phyloP scores from a whole-genome alignment of 371 early-diverging fungal species.

The Saksenaea vasiformis region DNA sequence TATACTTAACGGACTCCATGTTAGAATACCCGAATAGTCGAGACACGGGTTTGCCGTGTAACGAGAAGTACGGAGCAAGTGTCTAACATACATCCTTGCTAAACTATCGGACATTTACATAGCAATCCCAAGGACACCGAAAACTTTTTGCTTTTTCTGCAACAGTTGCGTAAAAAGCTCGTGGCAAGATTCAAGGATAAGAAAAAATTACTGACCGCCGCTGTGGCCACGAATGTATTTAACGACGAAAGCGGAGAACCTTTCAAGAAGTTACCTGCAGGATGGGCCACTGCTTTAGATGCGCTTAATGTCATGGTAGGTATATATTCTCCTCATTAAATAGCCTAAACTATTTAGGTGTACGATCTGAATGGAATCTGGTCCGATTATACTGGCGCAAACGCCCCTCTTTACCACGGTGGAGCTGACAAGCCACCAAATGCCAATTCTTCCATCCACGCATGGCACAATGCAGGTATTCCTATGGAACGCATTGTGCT shows the following conservation, averaged over 20 bases:
- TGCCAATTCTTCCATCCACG: conserved; percentile 32
- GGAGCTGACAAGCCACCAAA: conserved; percentile 17
- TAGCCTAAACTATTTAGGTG: conserved; percentile 20
- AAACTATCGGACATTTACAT: neutral
- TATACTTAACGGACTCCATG: neutral
- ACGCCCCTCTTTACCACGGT: conserved; percentile 57
- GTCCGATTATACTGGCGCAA: conserved; percentile 48
- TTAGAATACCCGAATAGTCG: conserved; percentile 43
- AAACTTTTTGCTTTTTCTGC: conserved; percentile 40
- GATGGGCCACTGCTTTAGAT: conserved; percentile 20
- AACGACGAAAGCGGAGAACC: conserved; percentile 23
- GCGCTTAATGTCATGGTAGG: conserved; percentile 30
- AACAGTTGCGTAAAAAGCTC: conserved; percentile 16
- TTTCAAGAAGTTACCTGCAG: conserved; percentile 11
- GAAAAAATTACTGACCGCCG: conserved; percentile 30
- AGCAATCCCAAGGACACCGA: conserved; percentile 53
- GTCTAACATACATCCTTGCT: neutral
- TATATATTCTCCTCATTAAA: conserved; percentile 41
- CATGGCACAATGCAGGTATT: conserved; percentile 61
- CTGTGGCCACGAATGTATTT: conserved; percentile 24
- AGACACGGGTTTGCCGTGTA: conserved; percentile 39
- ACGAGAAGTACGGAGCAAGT: conserved; percentile 21
- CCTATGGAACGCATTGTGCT: conserved; percentile 52
- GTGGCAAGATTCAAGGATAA: conserved; percentile 25
- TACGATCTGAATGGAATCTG: conserved; percentile 44